Evolutionary conservation across 2,329 filamentous ascomycete species (phyloP).

Genomic region (Scytalidium sp.): DNA sequence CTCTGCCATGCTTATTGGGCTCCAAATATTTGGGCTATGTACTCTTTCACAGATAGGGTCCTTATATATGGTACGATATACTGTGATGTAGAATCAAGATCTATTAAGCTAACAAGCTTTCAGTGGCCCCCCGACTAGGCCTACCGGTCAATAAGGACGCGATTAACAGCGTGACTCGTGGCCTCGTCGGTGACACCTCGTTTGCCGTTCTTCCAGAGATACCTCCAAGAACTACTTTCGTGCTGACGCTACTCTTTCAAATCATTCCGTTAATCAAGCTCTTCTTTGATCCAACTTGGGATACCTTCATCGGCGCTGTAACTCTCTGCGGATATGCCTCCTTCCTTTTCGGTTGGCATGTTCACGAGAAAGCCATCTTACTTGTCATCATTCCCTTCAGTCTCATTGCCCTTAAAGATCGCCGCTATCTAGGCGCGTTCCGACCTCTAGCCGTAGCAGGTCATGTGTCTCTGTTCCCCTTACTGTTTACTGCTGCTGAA

Average conservation of each 20-base stretch:
- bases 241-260: slow-evolving; percentile 80
- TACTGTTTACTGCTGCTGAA: slow-evolving; percentile 88
- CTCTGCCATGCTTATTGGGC: slow-evolving; percentile 99
- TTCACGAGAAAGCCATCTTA: slow-evolving; percentile 95
- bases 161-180: slow-evolving; percentile 84
- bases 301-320: slow-evolving; percentile 82
- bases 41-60: slow-evolving; percentile 83
- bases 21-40: slow-evolving; percentile 94
- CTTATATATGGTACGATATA: slow-evolving; percentile 68
- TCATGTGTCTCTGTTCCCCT: slow-evolving; percentile 90
- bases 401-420: slow-evolving; percentile 83
- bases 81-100: neutral
- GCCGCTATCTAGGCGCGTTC: slow-evolving; percentile 88
- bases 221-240: slow-evolving; percentile 75
- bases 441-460: slow-evolving; percentile 88
- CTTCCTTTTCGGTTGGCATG: slow-evolving; percentile 97
- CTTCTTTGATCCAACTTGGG: slow-evolving; percentile 78
- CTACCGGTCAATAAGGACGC: slow-evolving; percentile 71
- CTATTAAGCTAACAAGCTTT: slow-evolving; percentile 27
- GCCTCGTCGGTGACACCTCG: slow-evolving; percentile 86
- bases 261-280: slow-evolving; percentile 76
- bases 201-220: slow-evolving; percentile 93
- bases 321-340: slow-evolving; percentile 95
- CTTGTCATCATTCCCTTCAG: slow-evolving; percentile 95
- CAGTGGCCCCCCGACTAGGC: slow-evolving; percentile 79